phyloP scores from a whole-genome alignment of 75 land plant species.

The Pinus albicaulis region DNA sequence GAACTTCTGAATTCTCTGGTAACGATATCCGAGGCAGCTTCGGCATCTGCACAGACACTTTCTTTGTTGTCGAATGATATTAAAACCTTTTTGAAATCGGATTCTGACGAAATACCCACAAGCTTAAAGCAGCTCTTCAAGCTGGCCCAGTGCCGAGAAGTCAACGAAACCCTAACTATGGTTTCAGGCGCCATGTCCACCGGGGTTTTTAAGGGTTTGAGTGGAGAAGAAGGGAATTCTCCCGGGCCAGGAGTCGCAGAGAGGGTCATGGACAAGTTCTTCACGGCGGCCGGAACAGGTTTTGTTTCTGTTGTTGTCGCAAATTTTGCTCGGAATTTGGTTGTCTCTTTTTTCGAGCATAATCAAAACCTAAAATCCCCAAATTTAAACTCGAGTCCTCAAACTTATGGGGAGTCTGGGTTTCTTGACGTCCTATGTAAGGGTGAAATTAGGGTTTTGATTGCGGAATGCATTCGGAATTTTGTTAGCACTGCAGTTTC shows the following conservation, averaged over 20 bases:
- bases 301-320: conserved; percentile 85
- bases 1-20: conserved; percentile 42
- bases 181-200: conserved; percentile 51
- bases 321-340: conserved; percentile 77
- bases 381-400: background rate
- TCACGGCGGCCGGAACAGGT: conserved; percentile 63
- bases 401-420: background rate
- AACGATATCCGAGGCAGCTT: conserved; percentile 49
- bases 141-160: conserved; percentile 52
- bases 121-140: conserved; percentile 80
- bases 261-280: conserved; percentile 62
- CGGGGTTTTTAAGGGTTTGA: conserved; percentile 40
- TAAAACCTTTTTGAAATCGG: conserved; percentile 61
- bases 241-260: conserved; percentile 35
- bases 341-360: conserved; percentile 38
- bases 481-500: conserved; percentile 83
- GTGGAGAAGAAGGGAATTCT: conserved; percentile 1
- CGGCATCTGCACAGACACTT: conserved; percentile 55
- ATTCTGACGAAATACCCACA: conserved; percentile 68
- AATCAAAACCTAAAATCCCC: background rate
- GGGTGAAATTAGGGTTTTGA: conserved; percentile 29
- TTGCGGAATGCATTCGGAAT: conserved; percentile 58
- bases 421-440: conserved; percentile 38
- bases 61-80: conserved; percentile 58
- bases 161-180: conserved; percentile 39